Evolutionary conservation across 257 asterid species (phyloP), one percentile per base, ranked within the genome.

Genomic region (Orobanche coerulescens): DNA sequence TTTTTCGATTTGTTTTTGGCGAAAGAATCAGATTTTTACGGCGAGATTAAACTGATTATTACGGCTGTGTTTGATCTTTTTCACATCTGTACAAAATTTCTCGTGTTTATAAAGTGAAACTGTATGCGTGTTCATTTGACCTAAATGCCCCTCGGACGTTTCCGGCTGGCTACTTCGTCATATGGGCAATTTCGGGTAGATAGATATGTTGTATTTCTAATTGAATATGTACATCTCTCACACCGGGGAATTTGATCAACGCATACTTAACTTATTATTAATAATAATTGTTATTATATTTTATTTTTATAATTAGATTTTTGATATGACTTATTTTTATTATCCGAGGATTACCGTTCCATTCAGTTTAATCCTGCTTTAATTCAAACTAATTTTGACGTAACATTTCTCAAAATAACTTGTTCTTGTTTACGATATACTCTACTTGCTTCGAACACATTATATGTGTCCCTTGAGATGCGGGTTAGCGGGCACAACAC

Each of bases 401-500:
- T 1, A 37, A 33, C 3, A 43, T 36, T 56, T 56, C 62, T 19
- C 47, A 9, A 34, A 55, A 55, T 1, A 23, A 8, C 1, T 36
- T 26, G 48, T 58, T 58, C 63, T 58, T 57, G 33, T 11, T 36
- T 58, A 36, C 13, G 63, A 57, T 4, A 37, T 36, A 18, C 2
- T 58, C 63, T 0, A n/a, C 0, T 58, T 4, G 9, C 40, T 1
- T 52, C n/a, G 3, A 15, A 26, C 11, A 25, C 26, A 28, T 12
- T 48, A 25, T 28, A 12, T 9, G n/a, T n/a, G n/a, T n/a, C n/a
- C n/a, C n/a, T n/a, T n/a, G n/a, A n/a, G n/a, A n/a, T n/a, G n/a
- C n/a, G n/a, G n/a, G n/a, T n/a, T n/a, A n/a, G n/a, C n/a, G n/a
- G n/a, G n/a, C n/a, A n/a, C n/a, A n/a, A n/a, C n/a, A n/a, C n/a